Evolutionary conservation across 1,139 yeast species (phyloP).

Genomic region (Kodamaea suecica): DNA sequence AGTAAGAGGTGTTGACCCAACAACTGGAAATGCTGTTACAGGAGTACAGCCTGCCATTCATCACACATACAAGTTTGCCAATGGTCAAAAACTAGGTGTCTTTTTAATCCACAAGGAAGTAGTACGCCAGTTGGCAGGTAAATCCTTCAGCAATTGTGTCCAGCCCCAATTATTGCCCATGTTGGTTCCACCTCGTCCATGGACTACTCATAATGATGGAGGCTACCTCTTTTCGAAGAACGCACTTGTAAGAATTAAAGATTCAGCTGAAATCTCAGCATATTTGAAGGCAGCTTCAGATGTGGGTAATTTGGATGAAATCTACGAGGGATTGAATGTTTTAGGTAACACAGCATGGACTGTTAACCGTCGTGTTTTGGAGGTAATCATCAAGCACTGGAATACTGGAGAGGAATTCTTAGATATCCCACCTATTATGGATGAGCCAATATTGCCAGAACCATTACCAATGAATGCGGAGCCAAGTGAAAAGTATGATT

Average conservation of each 20-base stretch:
- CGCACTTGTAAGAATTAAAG: slow-evolving; percentile 69
- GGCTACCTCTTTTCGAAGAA: slow-evolving; percentile 72
- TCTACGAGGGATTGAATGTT: slow-evolving; percentile 82
- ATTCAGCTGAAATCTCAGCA: slow-evolving; percentile 86
- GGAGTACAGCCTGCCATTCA: slow-evolving; percentile 89
- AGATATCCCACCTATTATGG: slow-evolving; percentile 69
- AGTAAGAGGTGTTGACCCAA: slow-evolving; percentile 76
- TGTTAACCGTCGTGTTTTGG: slow-evolving; percentile 67
- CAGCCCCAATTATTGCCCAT: slow-evolving; percentile 92
- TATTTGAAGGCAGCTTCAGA: slow-evolving; percentile 83
- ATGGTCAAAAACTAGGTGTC: slow-evolving; percentile 80
- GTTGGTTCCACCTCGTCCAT: slow-evolving; percentile 84
- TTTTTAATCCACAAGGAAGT: slow-evolving; percentile 72
- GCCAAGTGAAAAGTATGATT: slow-evolving; percentile 66
- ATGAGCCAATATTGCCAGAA: slow-evolving; percentile 56
- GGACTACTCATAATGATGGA: slow-evolving; percentile 80
- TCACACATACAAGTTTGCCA: slow-evolving; percentile 78
- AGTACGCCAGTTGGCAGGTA: slow-evolving; percentile 64
- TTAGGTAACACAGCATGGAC: slow-evolving; percentile 93
- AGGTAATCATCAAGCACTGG: slow-evolving; percentile 77
- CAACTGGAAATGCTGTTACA: slow-evolving; percentile 58
- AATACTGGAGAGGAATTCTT: slow-evolving; percentile 76
- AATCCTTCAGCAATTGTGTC: slow-evolving; percentile 60
- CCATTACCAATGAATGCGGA: slow-evolving; percentile 67
- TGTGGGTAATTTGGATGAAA: slow-evolving; percentile 58